These are phyloP conservation scores for Bryoerythrophyllum caledonicum DNA, from an alignment of 225 moss, liverwort and hornwort species.

Conservation along the genomic window DNA sequence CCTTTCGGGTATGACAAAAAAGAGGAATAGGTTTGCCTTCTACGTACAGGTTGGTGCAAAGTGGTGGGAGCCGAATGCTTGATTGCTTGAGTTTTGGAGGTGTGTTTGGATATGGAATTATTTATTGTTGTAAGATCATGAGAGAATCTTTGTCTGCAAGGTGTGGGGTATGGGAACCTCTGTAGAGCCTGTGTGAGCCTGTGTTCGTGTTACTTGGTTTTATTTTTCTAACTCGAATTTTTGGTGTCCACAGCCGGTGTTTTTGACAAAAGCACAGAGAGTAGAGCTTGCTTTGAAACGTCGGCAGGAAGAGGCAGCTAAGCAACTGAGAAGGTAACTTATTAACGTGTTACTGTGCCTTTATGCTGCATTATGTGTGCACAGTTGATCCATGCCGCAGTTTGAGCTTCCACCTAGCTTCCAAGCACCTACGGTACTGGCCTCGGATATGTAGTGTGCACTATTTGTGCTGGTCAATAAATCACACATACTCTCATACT, in stretches of 20 bases:
- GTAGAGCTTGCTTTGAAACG: slow-evolving; percentile 85
- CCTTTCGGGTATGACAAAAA: too few species aligned
- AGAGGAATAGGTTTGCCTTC: too few species aligned
- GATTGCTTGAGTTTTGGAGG: too few species aligned
- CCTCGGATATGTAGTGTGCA: neutral
- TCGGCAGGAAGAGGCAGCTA: slow-evolving; percentile 77
- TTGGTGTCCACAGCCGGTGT: slow-evolving; percentile 70
- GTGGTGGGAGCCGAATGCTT: too few species aligned
- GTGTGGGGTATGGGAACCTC: slow-evolving; percentile 56
- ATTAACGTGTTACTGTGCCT: neutral
- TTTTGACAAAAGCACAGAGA: slow-evolving; percentile 84
- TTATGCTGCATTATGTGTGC: too few species aligned
- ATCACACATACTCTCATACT: too few species aligned
- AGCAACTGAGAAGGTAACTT: slow-evolving; percentile 48
- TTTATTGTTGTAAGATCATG: too few species aligned
- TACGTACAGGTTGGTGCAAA: too few species aligned
- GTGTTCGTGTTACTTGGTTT: slow-evolving; percentile 10
- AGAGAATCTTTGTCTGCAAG: too few species aligned
- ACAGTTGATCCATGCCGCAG: slow-evolving; percentile 4
- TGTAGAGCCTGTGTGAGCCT: slow-evolving; percentile 36
- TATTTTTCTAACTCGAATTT: slow-evolving; percentile 23
- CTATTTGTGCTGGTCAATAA: slow-evolving; percentile 4
- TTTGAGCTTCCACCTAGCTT: slow-evolving; percentile 6
- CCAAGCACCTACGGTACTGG: neutral
- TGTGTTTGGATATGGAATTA: too few species aligned